phyloP scores from a whole-genome alignment of 1,284 basidiomycete species.

The Rhodofomes roseus region DNA sequence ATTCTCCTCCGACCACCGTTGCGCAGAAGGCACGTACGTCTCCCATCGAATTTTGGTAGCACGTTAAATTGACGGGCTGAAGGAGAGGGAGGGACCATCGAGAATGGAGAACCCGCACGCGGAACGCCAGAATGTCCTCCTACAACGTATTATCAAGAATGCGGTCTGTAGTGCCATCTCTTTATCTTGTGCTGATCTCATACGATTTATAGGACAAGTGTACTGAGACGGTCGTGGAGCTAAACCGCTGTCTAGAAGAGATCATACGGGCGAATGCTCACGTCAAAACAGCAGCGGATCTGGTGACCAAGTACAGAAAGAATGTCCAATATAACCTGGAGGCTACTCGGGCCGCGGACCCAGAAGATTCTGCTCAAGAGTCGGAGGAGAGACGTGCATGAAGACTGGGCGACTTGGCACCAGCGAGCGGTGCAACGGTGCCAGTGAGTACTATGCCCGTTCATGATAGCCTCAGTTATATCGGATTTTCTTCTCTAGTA shows the following conservation, averaged over 20 bases:
- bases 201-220: conserved; percentile 81
- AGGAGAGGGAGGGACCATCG: too few species aligned
- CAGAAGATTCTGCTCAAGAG: neutral
- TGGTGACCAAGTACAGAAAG: conserved; percentile 77
- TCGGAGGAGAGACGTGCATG: neutral
- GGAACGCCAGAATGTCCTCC: conserved; percentile 82
- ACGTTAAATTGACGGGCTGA: too few species aligned
- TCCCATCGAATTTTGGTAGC: too few species aligned
- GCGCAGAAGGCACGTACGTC: too few species aligned
- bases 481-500: too few species aligned
- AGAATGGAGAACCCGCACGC: conserved; percentile 91
- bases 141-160: conserved; percentile 89
- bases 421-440: too few species aligned
- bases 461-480: too few species aligned
- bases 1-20: too few species aligned
- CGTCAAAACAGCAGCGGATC: conserved; percentile 71
- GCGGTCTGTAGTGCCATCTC: conserved; percentile 48
- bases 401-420: neutral
- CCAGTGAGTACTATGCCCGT: too few species aligned
- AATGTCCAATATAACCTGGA: conserved; percentile 85
- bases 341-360: conserved; percentile 36
- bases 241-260: conserved; percentile 78
- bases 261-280: conserved; percentile 66
- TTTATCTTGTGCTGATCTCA: too few species aligned
- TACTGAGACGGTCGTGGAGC: conserved; percentile 74